A percentile compares a stretch with the other conserved stretches of the same genome.
phyloP scores from a whole-genome alignment of 495 filamentous ascomycete genomes.

The Podospora fimiseda region DNA sequence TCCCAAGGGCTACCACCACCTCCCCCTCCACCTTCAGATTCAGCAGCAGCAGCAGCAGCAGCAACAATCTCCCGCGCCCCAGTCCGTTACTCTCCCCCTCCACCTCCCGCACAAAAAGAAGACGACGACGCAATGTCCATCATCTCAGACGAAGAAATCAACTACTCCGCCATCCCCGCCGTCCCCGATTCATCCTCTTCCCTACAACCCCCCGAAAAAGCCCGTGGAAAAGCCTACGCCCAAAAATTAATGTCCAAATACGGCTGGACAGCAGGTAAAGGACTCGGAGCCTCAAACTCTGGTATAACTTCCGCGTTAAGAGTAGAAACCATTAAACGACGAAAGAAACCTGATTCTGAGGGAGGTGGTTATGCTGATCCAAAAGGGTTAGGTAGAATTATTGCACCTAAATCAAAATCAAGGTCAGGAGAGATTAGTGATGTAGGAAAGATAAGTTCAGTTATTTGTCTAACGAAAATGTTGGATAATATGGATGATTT shows the following conservation, averaged over 20 bases:
- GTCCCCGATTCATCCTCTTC: constrained; percentile 1
- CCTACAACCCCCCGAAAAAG: constrained; percentile 58
- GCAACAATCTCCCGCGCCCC: constrained; percentile 76
- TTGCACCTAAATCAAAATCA: constrained; percentile 50
- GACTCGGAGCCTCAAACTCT: constrained; percentile 69
- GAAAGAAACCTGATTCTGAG: constrained; percentile 70
- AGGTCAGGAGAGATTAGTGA: constrained; percentile 8
- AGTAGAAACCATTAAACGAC: constrained; percentile 75
- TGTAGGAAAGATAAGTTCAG: constrained; percentile 66
- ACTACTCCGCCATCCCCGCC: constrained; percentile 37
- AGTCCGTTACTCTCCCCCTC: constrained; percentile 69
- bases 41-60: constrained; percentile 31
- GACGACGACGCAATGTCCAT: constrained; percentile 36
- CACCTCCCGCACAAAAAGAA: constrained; percentile 44
- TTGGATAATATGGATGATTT: constrained; percentile 64
- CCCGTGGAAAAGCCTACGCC: constrained; percentile 58
- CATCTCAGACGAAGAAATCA: constrained; percentile 35
- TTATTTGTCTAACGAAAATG: constrained; percentile 76
- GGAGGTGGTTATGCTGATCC: constrained; percentile 70
- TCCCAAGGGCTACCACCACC: constrained; percentile 37
- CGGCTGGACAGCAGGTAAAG: constrained; percentile 83
- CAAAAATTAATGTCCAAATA: constrained; percentile 83
- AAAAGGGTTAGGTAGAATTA: constrained; percentile 69
- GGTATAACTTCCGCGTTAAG: constrained; percentile 79
- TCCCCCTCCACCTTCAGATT: constrained; percentile 29